A percentile compares a stretch with the other conserved stretches of the same genome.
Evolutionary conservation across 345 rosid genomes (phyloP).

Genomic region (Acer campestre): DNA sequence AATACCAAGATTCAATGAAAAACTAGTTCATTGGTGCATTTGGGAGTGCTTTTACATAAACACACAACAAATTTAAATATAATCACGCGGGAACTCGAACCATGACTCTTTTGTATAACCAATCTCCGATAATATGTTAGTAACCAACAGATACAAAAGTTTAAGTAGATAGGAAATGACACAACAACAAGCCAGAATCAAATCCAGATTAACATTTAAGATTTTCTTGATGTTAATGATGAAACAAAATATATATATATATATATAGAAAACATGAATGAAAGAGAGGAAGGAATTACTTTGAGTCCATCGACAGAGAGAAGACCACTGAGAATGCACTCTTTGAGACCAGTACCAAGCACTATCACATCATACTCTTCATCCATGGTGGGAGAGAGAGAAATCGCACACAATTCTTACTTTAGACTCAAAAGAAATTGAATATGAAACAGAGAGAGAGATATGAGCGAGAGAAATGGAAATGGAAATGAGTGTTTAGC

Average conservation of each 20-base stretch:
- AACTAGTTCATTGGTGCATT: no score
- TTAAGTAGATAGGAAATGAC: no score
- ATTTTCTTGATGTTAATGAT: no score
- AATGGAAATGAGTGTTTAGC: neutral
- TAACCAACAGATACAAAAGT: no score
- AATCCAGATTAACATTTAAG: no score
- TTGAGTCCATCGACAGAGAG: slow-evolving; percentile 95
- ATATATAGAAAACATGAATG: neutral
- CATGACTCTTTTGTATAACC: no score
- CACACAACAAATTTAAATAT: no score
- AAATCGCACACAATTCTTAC: neutral
- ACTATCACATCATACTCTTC: slow-evolving; percentile 95
- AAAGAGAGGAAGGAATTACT: slow-evolving; percentile 31
- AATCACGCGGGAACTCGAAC: no score
- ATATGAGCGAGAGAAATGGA: neutral
- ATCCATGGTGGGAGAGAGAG: slow-evolving; percentile 50
- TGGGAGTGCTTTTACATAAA: no score
- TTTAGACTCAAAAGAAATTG: neutral
- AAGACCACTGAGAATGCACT: slow-evolving; percentile 95
- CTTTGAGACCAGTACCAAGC: slow-evolving; percentile 94
- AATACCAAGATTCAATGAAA: neutral
- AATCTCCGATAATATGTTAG: no score
- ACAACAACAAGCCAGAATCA: no score
- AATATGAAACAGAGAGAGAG: neutral
- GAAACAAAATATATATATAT: no score